Percentiles rank a stretch among this genome's conserved stretches.
Conservation (phyloP, 768 basidiomycete species). For the Pulveroboletus sp. region DNA sequence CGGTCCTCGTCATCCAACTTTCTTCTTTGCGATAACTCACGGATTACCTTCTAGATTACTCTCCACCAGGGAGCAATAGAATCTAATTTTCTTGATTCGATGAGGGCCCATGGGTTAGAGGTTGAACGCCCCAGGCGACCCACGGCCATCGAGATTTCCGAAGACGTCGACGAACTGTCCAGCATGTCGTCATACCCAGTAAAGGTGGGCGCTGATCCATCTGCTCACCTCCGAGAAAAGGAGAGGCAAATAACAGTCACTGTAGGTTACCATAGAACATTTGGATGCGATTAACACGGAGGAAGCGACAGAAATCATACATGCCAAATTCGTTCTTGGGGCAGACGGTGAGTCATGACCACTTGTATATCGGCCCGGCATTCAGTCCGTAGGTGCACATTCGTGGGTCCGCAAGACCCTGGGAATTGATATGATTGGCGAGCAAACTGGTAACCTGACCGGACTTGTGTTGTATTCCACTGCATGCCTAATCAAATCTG, state of each 20-base stretch:
- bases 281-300: slow-evolving; percentile 26
- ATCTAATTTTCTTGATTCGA: slow-evolving; percentile 38
- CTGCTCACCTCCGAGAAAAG: neutral
- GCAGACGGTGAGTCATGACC: slow-evolving; percentile 27
- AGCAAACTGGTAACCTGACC: slow-evolving; percentile 36
- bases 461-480: neutral
- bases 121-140: slow-evolving; percentile 37
- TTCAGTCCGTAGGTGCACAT: slow-evolving; percentile 33
- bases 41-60: slow-evolving; percentile 21
- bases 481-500: neutral
- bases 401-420: slow-evolving; percentile 45
- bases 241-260: neutral
- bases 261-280: slow-evolving; percentile 23
- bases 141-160: slow-evolving; percentile 26
- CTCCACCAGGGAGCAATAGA: slow-evolving; percentile 43
- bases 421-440: slow-evolving; percentile 44
- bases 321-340: slow-evolving; percentile 34
- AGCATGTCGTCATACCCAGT: slow-evolving; percentile 28
- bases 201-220: slow-evolving; percentile 14
- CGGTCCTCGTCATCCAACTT: neutral
- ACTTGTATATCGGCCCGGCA: neutral
- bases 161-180: slow-evolving; percentile 37
- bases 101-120: slow-evolving; percentile 25
- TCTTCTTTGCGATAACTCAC: neutral
- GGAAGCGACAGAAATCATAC: slow-evolving; percentile 28